These are phyloP conservation scores for Kwoniella botswanensis DNA, from an alignment of 768 basidiomycete genomes.

Conservation along the genomic window DNA sequence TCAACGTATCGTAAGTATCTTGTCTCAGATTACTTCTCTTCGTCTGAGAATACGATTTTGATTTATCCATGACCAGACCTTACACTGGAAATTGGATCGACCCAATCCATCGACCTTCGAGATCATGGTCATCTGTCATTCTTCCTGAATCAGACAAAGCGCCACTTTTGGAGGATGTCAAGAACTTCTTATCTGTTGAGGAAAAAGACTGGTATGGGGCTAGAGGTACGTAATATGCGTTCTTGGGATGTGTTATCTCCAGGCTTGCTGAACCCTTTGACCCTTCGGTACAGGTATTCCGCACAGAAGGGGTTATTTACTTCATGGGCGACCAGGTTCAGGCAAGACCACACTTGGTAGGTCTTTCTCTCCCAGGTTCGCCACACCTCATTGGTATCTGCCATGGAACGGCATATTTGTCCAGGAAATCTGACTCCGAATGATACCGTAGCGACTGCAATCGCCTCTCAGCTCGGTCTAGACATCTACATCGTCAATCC, in stretches of 20 bases:
- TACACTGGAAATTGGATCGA: slow-evolving; percentile 23
- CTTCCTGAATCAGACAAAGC: slow-evolving; percentile 48
- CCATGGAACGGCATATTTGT: too few relatives aligned
- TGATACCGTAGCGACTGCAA: slow-evolving; percentile 59
- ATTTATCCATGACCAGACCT: slow-evolving; percentile 1
- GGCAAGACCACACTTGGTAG: slow-evolving; percentile 47
- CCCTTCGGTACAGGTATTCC: slow-evolving; percentile 44
- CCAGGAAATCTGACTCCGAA: too few relatives aligned
- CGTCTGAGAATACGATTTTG: background rate
- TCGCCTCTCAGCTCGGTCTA: slow-evolving; percentile 84
- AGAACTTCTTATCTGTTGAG: slow-evolving; percentile 46
- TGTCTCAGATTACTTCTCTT: background rate
- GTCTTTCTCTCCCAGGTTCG: slow-evolving; percentile 1
- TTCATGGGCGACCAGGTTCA: slow-evolving; percentile 46
- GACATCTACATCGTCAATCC: slow-evolving; percentile 81
- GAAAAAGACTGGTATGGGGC: slow-evolving; percentile 49
- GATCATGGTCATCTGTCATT: slow-evolving; percentile 51
- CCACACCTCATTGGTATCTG: background rate
- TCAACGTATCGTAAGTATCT: slow-evolving; percentile 8
- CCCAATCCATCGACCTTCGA: slow-evolving; percentile 36
- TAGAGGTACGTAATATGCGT: slow-evolving; percentile 35
- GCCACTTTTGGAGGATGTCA: slow-evolving; percentile 40
- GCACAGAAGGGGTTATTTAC: slow-evolving; percentile 49
- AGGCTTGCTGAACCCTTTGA: background rate
- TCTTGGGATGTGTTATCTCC: background rate